Percentiles rank a stretch among this genome's conserved stretches.
Evolutionary conservation across 1,284 basidiomycete species (phyloP).

Genomic region (Caloboletus firmus): DNA sequence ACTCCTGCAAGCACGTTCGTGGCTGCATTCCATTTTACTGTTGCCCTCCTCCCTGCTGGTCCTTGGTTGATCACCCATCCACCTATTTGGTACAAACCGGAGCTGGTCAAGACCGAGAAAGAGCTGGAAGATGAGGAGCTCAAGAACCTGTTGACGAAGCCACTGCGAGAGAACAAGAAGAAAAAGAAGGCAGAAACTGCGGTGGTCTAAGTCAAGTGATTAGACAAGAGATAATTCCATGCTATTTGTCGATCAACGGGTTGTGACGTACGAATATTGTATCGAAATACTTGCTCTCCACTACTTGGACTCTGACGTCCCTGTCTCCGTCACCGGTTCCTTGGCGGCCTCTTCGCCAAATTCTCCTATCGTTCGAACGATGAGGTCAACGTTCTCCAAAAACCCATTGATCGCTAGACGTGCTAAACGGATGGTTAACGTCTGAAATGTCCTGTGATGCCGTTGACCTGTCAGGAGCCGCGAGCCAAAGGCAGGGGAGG

Average conservation of each 20-base stretch:
- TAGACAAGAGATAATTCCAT: slow-evolving; percentile 30
- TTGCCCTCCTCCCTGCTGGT: slow-evolving; percentile 84
- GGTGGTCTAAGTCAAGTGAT: slow-evolving; percentile 30
- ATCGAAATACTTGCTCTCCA: slow-evolving; percentile 7
- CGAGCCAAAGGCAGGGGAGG: background rate
- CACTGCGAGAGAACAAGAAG: slow-evolving; percentile 89
- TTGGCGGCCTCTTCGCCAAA: slow-evolving; percentile 64
- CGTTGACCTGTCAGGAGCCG: slow-evolving; percentile 4
- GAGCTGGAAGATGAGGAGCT: slow-evolving; percentile 86
- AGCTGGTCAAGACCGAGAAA: slow-evolving; percentile 87
- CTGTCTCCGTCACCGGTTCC: background rate
- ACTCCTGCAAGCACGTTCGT: slow-evolving; percentile 80
- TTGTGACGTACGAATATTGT: slow-evolving; percentile 17
- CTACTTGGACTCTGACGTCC: slow-evolving; percentile 6
- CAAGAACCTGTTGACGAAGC: slow-evolving; percentile 75
- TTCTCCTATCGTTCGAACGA: slow-evolving; percentile 77
- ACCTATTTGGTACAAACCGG: slow-evolving; percentile 90
- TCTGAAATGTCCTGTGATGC: slow-evolving; percentile 59
- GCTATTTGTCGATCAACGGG: slow-evolving; percentile 18
- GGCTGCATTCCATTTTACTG: slow-evolving; percentile 94
- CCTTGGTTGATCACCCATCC: slow-evolving; percentile 84
- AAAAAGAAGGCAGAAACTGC: slow-evolving; percentile 65
- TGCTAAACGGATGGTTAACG: slow-evolving; percentile 79
- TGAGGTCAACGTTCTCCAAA: slow-evolving; percentile 83
- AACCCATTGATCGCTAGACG: slow-evolving; percentile 81